Base-by-base conservation (phyloP, 495 filamentous ascomycete species). In the Lasiosphaeria miniovina region DNA sequence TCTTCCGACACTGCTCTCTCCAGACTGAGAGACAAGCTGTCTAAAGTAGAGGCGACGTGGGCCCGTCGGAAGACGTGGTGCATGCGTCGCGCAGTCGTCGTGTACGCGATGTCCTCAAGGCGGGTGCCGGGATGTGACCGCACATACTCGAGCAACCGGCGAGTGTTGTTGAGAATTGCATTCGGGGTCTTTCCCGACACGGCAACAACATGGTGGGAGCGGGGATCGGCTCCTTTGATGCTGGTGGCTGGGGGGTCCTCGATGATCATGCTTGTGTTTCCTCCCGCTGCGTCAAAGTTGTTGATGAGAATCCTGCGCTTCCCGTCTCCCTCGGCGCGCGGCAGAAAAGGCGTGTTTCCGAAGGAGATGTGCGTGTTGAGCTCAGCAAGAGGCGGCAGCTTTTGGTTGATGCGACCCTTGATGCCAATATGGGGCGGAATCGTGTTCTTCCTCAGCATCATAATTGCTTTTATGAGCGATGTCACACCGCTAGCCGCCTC, bases 391-490 rank as follows among this genome's bases (percentile, higher is more conserved):
- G 46, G 45, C 14, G 64, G 61, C 1, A 66, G 32, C 8, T 56
- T 58, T 3, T 70, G 75, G 0, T 77, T 82, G 87, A 73, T 88
- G 36, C 36, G 40, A 4, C 74, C 83, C 73, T 90, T 89, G 74
- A 90, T 88, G 45, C 88, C 88, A 57, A 84, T 82, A 57, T 90
- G 87, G 11, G 88, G 85, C 11, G 88, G 88, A 40, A 94, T 90
- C 49, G 76, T 78, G 63, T 81, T 84, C 64, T 89, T 84, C 65
- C 83, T 74, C 76, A 93, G 74, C 87, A 93, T 91, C 64, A 91
- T 71, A 45, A 93, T 61, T 3, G 88, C 79, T 71, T 95, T 94
- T 62, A 90, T 78, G 17, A 93, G 71, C 3, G 85, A 80, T 6
- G 85, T 84, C 49, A 90, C 80, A 57, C 90, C 90, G 31, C 87